Evolutionary conservation across 148 eudicot genomes (phyloP).

Genomic region (Heliamphora exappendiculata): DNA sequence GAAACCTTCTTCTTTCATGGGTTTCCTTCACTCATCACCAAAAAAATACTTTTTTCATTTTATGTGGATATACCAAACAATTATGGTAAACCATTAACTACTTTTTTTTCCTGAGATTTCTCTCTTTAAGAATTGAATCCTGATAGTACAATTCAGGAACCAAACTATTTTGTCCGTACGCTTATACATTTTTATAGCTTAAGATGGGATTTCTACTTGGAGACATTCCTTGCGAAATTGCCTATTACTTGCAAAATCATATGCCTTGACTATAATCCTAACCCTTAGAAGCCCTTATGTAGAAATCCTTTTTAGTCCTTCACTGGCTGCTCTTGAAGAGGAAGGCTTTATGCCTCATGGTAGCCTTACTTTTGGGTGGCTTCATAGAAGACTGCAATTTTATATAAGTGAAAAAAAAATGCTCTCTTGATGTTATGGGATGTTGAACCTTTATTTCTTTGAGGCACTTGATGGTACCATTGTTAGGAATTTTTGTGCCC

Average conservation of each 20-base stretch:
- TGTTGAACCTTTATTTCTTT: neutral
- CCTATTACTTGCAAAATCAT: neutral
- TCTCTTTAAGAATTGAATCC: no score
- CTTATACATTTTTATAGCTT: neutral
- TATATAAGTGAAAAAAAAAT: no score
- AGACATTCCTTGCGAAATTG: neutral
- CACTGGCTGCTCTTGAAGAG: neutral
- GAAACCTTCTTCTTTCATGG: neutral
- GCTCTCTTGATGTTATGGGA: neutral
- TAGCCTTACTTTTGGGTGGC: neutral
- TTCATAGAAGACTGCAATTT: no score
- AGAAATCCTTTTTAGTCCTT: neutral
- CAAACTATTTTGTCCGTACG: neutral
- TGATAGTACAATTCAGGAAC: neutral
- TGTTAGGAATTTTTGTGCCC: neutral
- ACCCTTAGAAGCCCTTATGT: neutral
- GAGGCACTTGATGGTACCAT: neutral
- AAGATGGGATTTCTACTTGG: neutral
- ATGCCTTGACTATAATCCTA: neutral
- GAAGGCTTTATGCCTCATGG: neutral
- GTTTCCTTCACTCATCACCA: neutral
- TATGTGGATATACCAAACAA: neutral
- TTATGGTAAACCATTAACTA: neutral
- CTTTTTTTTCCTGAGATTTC: neutral
- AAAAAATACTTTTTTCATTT: neutral